Evolutionary conservation across 495 filamentous ascomycete genomes (phyloP), one percentile per base, ranked within the genome.

Genomic region (Poronia punctata): DNA sequence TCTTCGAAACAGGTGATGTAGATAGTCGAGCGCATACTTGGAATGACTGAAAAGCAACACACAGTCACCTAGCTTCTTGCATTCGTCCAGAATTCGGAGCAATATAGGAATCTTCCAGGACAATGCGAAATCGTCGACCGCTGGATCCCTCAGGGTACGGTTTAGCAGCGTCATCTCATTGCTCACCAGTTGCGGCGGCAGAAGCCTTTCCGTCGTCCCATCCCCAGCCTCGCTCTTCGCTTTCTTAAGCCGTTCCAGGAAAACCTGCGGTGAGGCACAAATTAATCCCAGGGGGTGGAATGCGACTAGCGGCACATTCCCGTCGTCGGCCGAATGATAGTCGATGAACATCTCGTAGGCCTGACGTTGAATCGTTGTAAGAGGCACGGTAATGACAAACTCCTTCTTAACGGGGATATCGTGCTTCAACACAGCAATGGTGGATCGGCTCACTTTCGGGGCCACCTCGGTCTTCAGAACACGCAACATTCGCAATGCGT

Each of bases 21-120:
- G 62, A 51, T 77, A 88, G 46, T 88, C 43, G 1, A 97, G 62
- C 0, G 82, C 85, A 0, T 57, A 61, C 10, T 86, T 65, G 17
- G 77, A 83, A 26, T 88, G 83, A 0, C 83, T 86, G 49, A 96
- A 96, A 3, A 95, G 61, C 2, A 97, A 64, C 10, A 86, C 70
- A 48, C 87, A 84, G 54, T 97, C 89, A 1, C 70, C 68, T 1
- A 68, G 59, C 5, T 49, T 57, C 30, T 74, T 69, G 8, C 78
- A 79, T 35, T 77, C 69, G 0, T 78, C 56, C 1, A 95, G 47
- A 31, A 96, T 90, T 12, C 63, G 60, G 15, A 78, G 50, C 9
- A 92, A 61, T 0, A 89, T 62, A n/a, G 62, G 29, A 6, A 82
- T 70, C 49, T 90, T 88, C 52, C 80, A 65, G 2, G 86, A 88